Percentiles rank a stretch among this genome's conserved stretches.
Conservation (phyloP, 257 asterid species). For the Fraxinus anomala region DNA sequence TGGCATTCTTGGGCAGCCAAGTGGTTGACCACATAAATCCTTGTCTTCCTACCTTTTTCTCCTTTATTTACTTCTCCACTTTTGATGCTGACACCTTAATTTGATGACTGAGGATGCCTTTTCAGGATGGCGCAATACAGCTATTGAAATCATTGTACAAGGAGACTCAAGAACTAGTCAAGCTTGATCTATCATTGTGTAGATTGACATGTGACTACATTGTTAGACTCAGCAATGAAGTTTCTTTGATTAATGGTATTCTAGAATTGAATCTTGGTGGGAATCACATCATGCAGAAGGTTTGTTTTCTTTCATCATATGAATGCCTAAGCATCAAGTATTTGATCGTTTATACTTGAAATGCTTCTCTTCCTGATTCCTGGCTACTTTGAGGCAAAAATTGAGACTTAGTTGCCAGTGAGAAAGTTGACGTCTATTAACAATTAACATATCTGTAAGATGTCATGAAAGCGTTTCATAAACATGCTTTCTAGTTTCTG, state of each 20-base stretch:
- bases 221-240: slow-evolving; percentile 52
- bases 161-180: slow-evolving; percentile 65
- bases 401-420: neutral
- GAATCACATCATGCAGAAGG: slow-evolving; percentile 78
- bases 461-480: neutral
- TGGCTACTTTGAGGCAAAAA: slow-evolving; percentile 2
- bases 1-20: slow-evolving; percentile 5
- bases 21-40: neutral
- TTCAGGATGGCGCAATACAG: slow-evolving; percentile 77
- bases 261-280: slow-evolving; percentile 86
- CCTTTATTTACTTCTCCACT: neutral
- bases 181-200: slow-evolving; percentile 78
- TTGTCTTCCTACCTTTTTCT: neutral
- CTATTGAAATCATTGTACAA: slow-evolving; percentile 68
- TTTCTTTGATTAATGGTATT: slow-evolving; percentile 49
- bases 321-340: slow-evolving; percentile 1
- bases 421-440: slow-evolving; percentile 1
- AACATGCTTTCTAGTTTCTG: slow-evolving; percentile 6
- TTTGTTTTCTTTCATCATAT: slow-evolving; percentile 36
- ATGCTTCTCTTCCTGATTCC: slow-evolving; percentile 10
- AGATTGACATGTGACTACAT: slow-evolving; percentile 58
- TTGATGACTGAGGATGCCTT: slow-evolving; percentile 22
- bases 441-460: slow-evolving; percentile 15
- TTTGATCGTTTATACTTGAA: neutral
- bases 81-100: neutral